A percentile compares a stretch with the other conserved stretches of the same genome.
Evolutionary conservation across 2,329 filamentous ascomycete species (phyloP).

Genomic region (Paecilomyces fulvus): DNA sequence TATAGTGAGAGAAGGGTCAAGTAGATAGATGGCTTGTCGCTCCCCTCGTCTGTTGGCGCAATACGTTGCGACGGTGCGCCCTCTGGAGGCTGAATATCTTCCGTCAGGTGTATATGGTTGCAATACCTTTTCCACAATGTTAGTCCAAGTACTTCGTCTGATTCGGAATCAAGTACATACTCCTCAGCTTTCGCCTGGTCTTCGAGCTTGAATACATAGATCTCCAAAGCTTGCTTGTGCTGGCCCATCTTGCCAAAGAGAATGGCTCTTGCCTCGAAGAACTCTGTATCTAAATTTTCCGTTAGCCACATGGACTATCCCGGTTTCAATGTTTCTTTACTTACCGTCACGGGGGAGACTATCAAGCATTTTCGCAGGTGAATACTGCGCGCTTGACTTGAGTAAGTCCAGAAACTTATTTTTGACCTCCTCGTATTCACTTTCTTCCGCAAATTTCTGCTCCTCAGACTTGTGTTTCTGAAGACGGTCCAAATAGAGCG

Average conservation of each 20-base stretch:
- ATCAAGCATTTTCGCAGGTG: conserved; percentile 65
- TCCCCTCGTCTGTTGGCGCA: conserved; percentile 41
- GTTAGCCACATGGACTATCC: background rate
- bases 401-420: conserved; percentile 66
- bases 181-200: conserved; percentile 89
- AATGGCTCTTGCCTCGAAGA: conserved; percentile 83
- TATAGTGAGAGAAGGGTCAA: conserved; percentile 86
- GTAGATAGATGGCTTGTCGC: conserved; percentile 70
- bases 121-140: conserved; percentile 58
- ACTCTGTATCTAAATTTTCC: conserved; percentile 57
- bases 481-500: conserved; percentile 56
- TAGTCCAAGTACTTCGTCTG: conserved; percentile 4
- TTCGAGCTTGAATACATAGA: conserved; percentile 90
- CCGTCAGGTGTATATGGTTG: conserved; percentile 67
- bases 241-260: conserved; percentile 91
- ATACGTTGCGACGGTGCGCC: conserved; percentile 27
- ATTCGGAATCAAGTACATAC: conserved; percentile 39
- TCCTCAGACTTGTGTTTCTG: conserved; percentile 30
- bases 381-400: conserved; percentile 69
- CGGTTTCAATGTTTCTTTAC: conserved; percentile 16
- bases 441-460: conserved; percentile 27
- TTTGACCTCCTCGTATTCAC: conserved; percentile 51
- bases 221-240: conserved; percentile 90
- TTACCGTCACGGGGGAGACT: conserved; percentile 72
- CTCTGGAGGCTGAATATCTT: conserved; percentile 36